These are phyloP conservation scores for Aspergillus ochraceoroseus DNA, from an alignment of 2,329 filamentous ascomycete species.

Conservation along the genomic window DNA sequence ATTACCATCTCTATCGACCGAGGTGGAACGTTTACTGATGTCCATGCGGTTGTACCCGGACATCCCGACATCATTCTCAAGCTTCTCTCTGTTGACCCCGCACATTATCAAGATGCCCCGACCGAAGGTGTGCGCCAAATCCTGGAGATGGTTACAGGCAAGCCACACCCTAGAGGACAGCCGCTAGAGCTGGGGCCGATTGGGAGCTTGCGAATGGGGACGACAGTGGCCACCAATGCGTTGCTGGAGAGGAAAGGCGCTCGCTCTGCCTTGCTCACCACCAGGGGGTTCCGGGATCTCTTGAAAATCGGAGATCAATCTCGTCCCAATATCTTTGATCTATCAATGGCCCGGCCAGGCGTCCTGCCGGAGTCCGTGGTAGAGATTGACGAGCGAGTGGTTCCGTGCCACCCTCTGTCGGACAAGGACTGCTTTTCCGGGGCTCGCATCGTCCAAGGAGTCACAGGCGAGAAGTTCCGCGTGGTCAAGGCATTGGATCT, in stretches of 20 bases:
- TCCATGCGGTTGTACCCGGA: conserved; percentile 37
- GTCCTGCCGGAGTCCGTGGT: conserved; percentile 78
- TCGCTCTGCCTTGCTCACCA: conserved; percentile 79
- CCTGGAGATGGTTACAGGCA: conserved; percentile 36
- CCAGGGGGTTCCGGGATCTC: conserved; percentile 80
- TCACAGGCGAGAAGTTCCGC: conserved; percentile 62
- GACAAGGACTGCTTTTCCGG: conserved; percentile 71
- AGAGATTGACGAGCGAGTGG: conserved; percentile 83
- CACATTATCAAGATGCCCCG: conserved; percentile 52
- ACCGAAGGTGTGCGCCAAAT: conserved; percentile 77
- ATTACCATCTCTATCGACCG: conserved; percentile 39
- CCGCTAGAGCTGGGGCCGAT: conserved; percentile 36
- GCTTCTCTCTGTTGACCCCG: conserved; percentile 39
- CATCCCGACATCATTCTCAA: conserved; percentile 39
- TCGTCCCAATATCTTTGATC: conserved; percentile 81
- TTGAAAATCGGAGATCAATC: conserved; percentile 87
- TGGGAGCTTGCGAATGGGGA: conserved; percentile 75
- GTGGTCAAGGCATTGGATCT: conserved; percentile 58
- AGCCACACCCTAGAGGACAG: conserved; percentile 33
- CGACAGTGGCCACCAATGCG: conserved; percentile 87
- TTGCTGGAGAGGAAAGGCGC: conserved; percentile 85
- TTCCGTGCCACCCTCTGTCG: conserved; percentile 56
- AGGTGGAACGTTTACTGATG: conserved; percentile 42
- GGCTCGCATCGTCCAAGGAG: conserved; percentile 55
- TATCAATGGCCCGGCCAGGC: conserved; percentile 79